phyloP scores from a whole-genome alignment of 2,329 filamentous ascomycete genomes.

The Paecilomyces sp. region DNA sequence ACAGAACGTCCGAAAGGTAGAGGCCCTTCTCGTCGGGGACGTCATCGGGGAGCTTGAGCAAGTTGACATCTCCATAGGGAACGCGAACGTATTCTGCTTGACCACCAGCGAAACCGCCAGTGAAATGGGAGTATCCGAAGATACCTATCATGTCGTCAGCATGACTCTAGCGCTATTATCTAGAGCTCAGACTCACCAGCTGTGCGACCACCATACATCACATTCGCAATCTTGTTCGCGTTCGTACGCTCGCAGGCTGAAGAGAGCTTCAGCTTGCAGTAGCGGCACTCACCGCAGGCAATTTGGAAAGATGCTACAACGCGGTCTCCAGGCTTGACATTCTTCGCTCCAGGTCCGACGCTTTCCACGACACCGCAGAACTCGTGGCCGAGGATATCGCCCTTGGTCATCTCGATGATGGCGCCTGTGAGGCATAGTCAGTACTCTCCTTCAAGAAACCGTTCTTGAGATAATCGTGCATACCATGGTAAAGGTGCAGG shows the following conservation, averaged over 20 bases:
- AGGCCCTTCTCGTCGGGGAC: conserved; percentile 81
- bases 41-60: conserved; percentile 68
- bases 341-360: conserved; percentile 49
- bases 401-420: conserved; percentile 54
- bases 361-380: conserved; percentile 47
- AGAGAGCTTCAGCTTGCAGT: conserved; percentile 69
- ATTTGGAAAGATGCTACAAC: conserved; percentile 87
- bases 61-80: conserved; percentile 71
- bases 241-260: conserved; percentile 78
- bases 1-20: conserved; percentile 73
- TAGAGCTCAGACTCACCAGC: conserved; percentile 45
- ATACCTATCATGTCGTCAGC: conserved; percentile 38
- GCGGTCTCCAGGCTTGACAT: conserved; percentile 54
- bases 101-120: conserved; percentile 78
- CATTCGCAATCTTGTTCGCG: conserved; percentile 60
- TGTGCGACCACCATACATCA: conserved; percentile 72
- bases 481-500: conserved; percentile 44
- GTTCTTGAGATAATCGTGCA: conserved; percentile 1
- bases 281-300: conserved; percentile 60
- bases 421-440: conserved; percentile 20
- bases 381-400: conserved; percentile 60
- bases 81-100: conserved; percentile 84
- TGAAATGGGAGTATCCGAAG: conserved; percentile 68
- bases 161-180: not conserved
- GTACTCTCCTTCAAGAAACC: not conserved